phyloP scores from a whole-genome alignment of 495 filamentous ascomycete species.

The Filosporella fistucella region DNA sequence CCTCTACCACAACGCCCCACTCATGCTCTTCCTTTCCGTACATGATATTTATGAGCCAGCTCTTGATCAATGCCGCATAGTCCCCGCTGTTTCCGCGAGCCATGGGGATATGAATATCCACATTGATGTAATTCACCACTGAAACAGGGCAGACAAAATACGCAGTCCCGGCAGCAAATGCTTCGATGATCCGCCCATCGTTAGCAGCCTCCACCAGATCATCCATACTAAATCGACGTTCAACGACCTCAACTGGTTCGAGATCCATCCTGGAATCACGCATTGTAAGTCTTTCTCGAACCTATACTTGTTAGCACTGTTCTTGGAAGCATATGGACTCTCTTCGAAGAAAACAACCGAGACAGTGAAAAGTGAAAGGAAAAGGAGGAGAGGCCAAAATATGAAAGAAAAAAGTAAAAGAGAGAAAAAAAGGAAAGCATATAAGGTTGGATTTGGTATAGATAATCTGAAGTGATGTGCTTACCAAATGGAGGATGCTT shows the following conservation, averaged over 20 bases:
- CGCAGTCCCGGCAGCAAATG: slow-evolving; percentile 86
- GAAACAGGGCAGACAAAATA: slow-evolving; percentile 78
- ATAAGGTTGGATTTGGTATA: no score
- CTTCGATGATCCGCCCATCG: slow-evolving; percentile 76
- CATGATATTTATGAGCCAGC: slow-evolving; percentile 80
- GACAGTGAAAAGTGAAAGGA: no score
- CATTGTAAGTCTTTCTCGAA: slow-evolving; percentile 49
- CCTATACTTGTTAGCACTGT: no score
- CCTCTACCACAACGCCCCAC: slow-evolving; percentile 73
- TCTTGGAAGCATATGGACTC: no score
- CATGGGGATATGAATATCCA: slow-evolving; percentile 63
- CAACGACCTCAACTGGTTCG: slow-evolving; percentile 66
- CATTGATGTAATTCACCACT: slow-evolving; percentile 65
- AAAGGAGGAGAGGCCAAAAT: no score
- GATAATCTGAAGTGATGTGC: no score
- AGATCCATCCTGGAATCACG: slow-evolving; percentile 31
- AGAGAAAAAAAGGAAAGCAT: no score
- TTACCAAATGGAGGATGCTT: slow-evolving; percentile 70
- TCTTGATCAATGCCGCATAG: slow-evolving; percentile 68
- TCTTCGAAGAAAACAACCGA: no score
- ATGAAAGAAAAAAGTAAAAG: no score
- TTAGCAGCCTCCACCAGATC: slow-evolving; percentile 69
- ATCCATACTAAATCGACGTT: slow-evolving; percentile 73
- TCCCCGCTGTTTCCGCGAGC: slow-evolving; percentile 51
- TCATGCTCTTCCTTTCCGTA: slow-evolving; percentile 75